phyloP scores from a whole-genome alignment of 805 yeast species.

The Starmera pachycereana region DNA sequence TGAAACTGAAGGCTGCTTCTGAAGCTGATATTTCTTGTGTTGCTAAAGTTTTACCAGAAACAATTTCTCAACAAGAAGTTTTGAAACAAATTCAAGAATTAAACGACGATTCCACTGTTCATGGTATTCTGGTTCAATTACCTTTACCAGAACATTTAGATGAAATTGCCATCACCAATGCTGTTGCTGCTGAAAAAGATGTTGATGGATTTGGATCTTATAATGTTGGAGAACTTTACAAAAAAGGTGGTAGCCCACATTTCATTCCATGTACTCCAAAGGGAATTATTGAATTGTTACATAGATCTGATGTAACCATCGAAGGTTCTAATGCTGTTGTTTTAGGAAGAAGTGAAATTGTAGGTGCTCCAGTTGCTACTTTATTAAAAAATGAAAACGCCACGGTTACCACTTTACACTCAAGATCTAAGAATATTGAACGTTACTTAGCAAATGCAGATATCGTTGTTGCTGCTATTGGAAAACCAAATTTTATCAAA shows the following conservation, averaged over 20 bases:
- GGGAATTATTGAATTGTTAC: conserved; percentile 77
- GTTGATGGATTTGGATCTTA: conserved; percentile 91
- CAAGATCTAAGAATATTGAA: conserved; percentile 55
- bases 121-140: conserved; percentile 83
- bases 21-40: conserved; percentile 71
- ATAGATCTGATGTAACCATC: conserved; percentile 54
- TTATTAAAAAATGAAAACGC: conserved; percentile 64
- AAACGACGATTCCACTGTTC: conserved; percentile 66
- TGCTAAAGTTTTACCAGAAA: conserved; percentile 53
- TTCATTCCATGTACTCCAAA: conserved; percentile 94
- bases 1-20: conserved; percentile 83
- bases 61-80: conserved; percentile 48
- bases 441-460: conserved; percentile 60
- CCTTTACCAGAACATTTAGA: conserved; percentile 78
- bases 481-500: conserved; percentile 72
- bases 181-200: conserved; percentile 77
- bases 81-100: conserved; percentile 49
- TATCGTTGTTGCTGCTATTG: conserved; percentile 86
- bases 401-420: conserved; percentile 83
- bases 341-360: conserved; percentile 91
- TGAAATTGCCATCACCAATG: conserved; percentile 70
- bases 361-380: conserved; percentile 88
- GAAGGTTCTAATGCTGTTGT: conserved; percentile 86
- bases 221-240: conserved; percentile 85
- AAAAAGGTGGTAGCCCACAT: conserved; percentile 72